phyloP scores from a whole-genome alignment of 371 early-diverging fungal genomes.

The Coemansia sp. region DNA sequence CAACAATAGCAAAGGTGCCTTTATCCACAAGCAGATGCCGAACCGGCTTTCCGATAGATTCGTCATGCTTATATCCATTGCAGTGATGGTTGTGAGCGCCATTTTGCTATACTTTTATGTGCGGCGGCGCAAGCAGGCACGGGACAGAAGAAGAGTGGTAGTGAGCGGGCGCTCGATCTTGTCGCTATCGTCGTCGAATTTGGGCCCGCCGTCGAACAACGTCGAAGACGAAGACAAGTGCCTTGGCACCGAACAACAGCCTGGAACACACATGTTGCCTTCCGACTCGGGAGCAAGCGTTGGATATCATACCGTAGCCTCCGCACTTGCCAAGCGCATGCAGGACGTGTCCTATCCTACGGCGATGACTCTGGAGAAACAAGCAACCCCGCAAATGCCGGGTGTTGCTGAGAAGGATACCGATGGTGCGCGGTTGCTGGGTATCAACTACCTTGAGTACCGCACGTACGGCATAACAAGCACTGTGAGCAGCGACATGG shows the following conservation, averaged over 20 bases:
- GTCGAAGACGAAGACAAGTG: constrained; percentile 11
- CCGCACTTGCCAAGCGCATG: neutral
- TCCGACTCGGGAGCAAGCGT: constrained; percentile 39
- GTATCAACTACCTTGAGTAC: constrained; percentile 13
- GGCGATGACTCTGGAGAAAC: neutral
- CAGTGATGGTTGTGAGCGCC: constrained; percentile 18
- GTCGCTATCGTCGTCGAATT: constrained; percentile 8
- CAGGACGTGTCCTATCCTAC: neutral
- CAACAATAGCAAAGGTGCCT: neutral
- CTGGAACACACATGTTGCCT: constrained; percentile 5
- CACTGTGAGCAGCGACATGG: neutral
- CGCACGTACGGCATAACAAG: neutral
- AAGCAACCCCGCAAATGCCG: neutral
- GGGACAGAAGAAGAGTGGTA: neutral
- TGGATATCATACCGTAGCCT: constrained; percentile 6
- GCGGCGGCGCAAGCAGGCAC: constrained; percentile 17
- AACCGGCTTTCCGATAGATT: constrained; percentile 33
- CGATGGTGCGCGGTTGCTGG: neutral
- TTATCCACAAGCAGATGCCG: neutral
- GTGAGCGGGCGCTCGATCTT: constrained; percentile 11
- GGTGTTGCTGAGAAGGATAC: constrained; percentile 5
- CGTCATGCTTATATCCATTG: constrained; percentile 31
- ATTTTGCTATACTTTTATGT: constrained; percentile 33
- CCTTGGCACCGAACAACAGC: neutral
- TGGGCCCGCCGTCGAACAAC: neutral